phyloP scores from a whole-genome alignment of 768 basidiomycete genomes.

The Leccinum uliginosum region DNA sequence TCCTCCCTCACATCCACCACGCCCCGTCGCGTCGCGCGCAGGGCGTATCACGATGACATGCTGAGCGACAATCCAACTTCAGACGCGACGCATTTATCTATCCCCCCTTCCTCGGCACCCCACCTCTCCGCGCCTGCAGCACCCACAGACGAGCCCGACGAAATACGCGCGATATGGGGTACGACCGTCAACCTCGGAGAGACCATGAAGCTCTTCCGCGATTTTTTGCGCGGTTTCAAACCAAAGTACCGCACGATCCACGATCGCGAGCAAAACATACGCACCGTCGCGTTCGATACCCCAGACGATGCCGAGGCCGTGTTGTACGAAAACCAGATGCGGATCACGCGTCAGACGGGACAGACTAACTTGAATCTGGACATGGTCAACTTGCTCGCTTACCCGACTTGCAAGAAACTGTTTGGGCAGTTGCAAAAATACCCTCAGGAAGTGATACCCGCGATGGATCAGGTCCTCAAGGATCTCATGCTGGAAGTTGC shows the following conservation, averaged over 20 bases:
- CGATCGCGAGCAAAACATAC: slow-evolving; percentile 59
- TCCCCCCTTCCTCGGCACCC: slow-evolving; percentile 53
- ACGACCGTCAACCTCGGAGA: slow-evolving; percentile 91
- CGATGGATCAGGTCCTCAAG: slow-evolving; percentile 95
- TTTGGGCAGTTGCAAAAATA: slow-evolving; percentile 84
- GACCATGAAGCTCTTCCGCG: slow-evolving; percentile 86
- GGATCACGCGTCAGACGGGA: slow-evolving; percentile 86
- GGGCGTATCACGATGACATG: slow-evolving; percentile 19
- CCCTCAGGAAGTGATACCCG: slow-evolving; percentile 95
- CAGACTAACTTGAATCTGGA: slow-evolving; percentile 93
- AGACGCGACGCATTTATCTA: slow-evolving; percentile 53
- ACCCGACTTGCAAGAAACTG: slow-evolving; percentile 79
- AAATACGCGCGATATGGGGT: slow-evolving; percentile 94
- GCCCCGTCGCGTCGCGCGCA: slow-evolving; percentile 18
- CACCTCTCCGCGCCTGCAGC: slow-evolving; percentile 57
- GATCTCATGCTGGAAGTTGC: slow-evolving; percentile 88
- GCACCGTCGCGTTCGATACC: slow-evolving; percentile 45
- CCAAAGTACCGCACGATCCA: slow-evolving; percentile 77
- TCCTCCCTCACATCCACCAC: slow-evolving; percentile 33
- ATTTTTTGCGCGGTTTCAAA: slow-evolving; percentile 91
- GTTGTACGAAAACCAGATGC: slow-evolving; percentile 77
- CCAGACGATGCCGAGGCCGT: slow-evolving; percentile 66
- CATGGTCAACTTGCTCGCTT: slow-evolving; percentile 78
- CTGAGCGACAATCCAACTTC: slow-evolving; percentile 43
- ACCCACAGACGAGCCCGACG: slow-evolving; percentile 72